Percentiles rank a stretch among this genome's conserved stretches.
Evolutionary conservation across 345 rosid genomes (phyloP).

Genomic region (Salix caprea): DNA sequence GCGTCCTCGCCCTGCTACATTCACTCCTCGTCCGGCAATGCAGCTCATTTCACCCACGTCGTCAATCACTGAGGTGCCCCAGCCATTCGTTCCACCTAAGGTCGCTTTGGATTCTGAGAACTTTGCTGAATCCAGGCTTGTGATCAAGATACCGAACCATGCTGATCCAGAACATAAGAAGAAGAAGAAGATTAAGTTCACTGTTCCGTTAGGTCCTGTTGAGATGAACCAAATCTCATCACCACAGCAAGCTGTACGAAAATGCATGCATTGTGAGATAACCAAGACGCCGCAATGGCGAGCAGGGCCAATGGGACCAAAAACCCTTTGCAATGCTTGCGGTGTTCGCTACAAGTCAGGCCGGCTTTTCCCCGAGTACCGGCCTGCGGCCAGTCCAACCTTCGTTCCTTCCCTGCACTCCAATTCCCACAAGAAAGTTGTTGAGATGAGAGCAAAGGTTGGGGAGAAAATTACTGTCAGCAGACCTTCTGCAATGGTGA

Average conservation of each 20-base stretch:
- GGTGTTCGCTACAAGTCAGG: constrained; percentile 95
- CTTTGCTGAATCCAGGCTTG: constrained; percentile 51
- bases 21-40: constrained; percentile 50
- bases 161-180: constrained; percentile 52
- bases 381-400: constrained; percentile 96
- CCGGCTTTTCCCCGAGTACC: constrained; percentile 92
- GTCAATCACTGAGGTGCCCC: constrained; percentile 28
- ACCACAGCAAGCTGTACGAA: constrained; percentile 48
- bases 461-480: constrained; percentile 14
- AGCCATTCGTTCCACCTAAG: constrained; percentile 17
- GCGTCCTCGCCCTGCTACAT: constrained; percentile 76
- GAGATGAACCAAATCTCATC: constrained; percentile 36
- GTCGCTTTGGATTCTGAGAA: constrained; percentile 49
- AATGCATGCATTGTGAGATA: constrained; percentile 92
- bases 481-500: constrained; percentile 16
- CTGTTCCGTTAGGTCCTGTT: constrained; percentile 26
- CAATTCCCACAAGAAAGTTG: constrained; percentile 91
- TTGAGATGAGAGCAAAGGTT: constrained; percentile 77
- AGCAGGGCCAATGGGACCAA: constrained; percentile 97
- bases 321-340: constrained; percentile 96
- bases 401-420: constrained; percentile 85
- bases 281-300: constrained; percentile 99
- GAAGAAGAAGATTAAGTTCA: constrained; percentile 71
- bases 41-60: constrained; percentile 44
- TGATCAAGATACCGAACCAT: constrained; percentile 67